Evolutionary conservation across 306 rosid genomes (phyloP).

Genomic region (Coriaria nepalensis): DNA sequence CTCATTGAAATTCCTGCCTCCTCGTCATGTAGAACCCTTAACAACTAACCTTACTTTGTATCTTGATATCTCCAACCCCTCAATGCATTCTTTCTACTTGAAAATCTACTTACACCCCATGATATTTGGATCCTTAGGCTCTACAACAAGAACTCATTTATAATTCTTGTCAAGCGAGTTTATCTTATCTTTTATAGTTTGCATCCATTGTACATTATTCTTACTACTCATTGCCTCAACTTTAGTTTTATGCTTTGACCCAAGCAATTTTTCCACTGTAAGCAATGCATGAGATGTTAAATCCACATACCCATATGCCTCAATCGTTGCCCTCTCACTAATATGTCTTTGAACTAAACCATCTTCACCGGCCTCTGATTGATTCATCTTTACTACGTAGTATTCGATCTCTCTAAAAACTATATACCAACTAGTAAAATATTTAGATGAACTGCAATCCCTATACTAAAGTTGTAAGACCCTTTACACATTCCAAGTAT

Average conservation of each 20-base stretch:
- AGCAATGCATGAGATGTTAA: neutral
- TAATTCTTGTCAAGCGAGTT: neutral
- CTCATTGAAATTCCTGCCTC: neutral
- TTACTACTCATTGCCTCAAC: neutral
- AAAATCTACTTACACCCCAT: neutral
- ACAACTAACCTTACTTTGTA: neutral
- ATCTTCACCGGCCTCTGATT: neutral
- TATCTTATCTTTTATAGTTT: neutral
- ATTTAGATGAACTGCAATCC: neutral
- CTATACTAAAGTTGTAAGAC: neutral
- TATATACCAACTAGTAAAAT: neutral
- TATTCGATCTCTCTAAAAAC: neutral
- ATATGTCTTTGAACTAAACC: neutral
- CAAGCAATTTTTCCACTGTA: neutral
- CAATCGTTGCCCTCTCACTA: neutral
- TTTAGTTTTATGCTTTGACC: neutral
- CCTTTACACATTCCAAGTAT: neutral
- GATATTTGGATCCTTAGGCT: neutral
- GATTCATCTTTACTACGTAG: neutral
- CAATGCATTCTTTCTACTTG: neutral
- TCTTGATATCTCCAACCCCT: neutral
- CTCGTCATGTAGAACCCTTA: neutral
- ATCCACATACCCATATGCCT: neutral
- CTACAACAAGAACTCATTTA: neutral
- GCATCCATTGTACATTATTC: neutral